A percentile compares a stretch with the other conserved stretches of the same genome.
phyloP scores from a whole-genome alignment of 306 rosid genomes.

The Trifolium repens region DNA sequence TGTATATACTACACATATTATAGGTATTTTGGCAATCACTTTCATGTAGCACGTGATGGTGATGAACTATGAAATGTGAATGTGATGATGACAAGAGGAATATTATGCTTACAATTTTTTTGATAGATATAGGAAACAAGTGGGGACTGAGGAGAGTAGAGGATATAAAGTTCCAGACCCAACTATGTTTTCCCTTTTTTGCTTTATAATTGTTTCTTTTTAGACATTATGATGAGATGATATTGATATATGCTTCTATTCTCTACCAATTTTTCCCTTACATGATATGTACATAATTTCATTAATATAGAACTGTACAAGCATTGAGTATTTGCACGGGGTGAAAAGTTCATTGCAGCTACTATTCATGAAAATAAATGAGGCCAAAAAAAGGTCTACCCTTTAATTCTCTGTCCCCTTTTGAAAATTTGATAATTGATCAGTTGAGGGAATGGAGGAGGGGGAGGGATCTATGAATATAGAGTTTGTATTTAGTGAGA shows the following conservation, averaged over 20 bases:
- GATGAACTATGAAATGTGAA: slow-evolving; percentile 29
- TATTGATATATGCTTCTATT: slow-evolving; percentile 28
- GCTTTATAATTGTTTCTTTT: slow-evolving; percentile 16
- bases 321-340: slow-evolving; percentile 29
- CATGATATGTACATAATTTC: slow-evolving; percentile 16
- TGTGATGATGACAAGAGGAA: slow-evolving; percentile 34
- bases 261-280: slow-evolving; percentile 16
- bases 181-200: slow-evolving; percentile 12
- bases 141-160: slow-evolving; percentile 22
- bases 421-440: slow-evolving; percentile 4
- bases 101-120: slow-evolving; percentile 38
- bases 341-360: slow-evolving; percentile 18
- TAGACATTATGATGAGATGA: slow-evolving; percentile 20
- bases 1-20: slow-evolving; percentile 53
- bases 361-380: slow-evolving; percentile 6
- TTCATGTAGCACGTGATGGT: slow-evolving; percentile 34
- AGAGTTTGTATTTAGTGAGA: neutral
- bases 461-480: slow-evolving; percentile 1
- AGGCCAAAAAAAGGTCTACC: slow-evolving; percentile 8
- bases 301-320: slow-evolving; percentile 32
- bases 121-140: slow-evolving; percentile 29
- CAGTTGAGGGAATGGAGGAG: neutral
- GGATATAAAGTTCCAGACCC: slow-evolving; percentile 29
- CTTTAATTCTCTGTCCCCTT: slow-evolving; percentile 24
- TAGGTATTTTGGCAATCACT: slow-evolving; percentile 35